phyloP scores from a whole-genome alignment of 306 rosid species.

The Fragaria vesca region DNA sequence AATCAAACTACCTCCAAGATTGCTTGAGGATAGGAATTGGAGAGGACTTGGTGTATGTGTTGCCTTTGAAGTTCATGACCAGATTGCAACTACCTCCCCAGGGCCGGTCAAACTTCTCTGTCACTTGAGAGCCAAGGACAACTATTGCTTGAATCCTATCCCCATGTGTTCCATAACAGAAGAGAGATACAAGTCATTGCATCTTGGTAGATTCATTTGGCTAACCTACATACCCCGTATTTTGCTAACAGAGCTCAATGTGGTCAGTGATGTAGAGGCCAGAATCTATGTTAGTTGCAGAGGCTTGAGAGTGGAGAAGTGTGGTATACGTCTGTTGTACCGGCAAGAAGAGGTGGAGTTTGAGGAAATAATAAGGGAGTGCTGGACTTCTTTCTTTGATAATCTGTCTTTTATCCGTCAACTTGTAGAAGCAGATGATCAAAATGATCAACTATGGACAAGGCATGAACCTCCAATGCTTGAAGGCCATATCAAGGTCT shows the following conservation, averaged over 20 bases:
- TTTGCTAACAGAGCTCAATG: no score
- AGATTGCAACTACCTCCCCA: not conserved
- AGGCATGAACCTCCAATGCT: not conserved
- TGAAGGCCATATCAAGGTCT: not conserved
- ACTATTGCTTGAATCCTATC: no score
- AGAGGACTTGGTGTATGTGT: constrained; percentile 11
- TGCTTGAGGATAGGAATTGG: not conserved
- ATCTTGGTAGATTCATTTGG: no score
- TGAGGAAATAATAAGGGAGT: not conserved
- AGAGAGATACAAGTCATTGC: no score
- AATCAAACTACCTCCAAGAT: constrained; percentile 3
- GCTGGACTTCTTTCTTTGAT: constrained; percentile 11
- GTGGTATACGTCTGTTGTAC: no score
- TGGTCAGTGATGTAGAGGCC: no score
- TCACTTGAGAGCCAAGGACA: no score
- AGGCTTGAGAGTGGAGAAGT: no score
- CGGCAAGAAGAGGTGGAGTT: not conserved
- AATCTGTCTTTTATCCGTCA: not conserved
- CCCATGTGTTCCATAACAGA: no score
- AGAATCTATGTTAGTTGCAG: no score
- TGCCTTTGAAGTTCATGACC: not conserved
- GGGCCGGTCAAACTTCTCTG: not conserved
- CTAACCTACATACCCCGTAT: no score
- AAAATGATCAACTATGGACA: not conserved
- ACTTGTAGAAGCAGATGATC: no score